Base-by-base conservation (phyloP, 148 eudicot species). In the Limonium bicolor region DNA sequence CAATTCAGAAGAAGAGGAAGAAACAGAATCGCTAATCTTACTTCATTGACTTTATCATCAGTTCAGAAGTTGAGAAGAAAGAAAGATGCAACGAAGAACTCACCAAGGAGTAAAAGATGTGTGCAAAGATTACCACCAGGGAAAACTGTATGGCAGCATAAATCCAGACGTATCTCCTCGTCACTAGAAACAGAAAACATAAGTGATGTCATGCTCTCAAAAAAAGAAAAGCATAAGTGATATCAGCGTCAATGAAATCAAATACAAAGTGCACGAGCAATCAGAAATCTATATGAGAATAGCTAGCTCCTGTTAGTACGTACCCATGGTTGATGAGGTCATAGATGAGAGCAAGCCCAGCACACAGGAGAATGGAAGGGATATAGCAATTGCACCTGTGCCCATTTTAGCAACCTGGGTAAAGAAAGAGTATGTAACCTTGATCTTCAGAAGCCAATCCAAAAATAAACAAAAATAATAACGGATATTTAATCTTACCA, bases 311-410 rank as follows among this genome's bases (percentile, higher is more conserved):
- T 40, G 26, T 25, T 22, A 2, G 33, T 23, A 55, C 60, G 36
- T 65, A 86, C 96, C 96, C 96, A 86, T 86, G 43, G 85, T 75
- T 53, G 94, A 82, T 18, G 96, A 66, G 48, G 96, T 76, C 77
- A 86, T 64, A 30, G 94, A 76, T 29, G 96, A 62, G 41, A 86
- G 76, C 39, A 86, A 72, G 57, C 94, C 96, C 51, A 86, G 52
- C 36, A 73, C 62, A 63, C 93, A 86, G 38, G 88, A 86, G 73
- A 86, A 82, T 19, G 96, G 96, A 63, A 86, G 73, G 54, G 96
- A 82, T 46, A 86, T 55, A 16, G 94, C 87, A 33, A 86, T 71
- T 50, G 96, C 87, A 46, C 76, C 69, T 6, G 77, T 73, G 22
- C 86, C 77, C 96, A 86, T 63, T 46, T 64, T 71, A 1, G 65